Conservation (phyloP, 2,329 filamentous ascomycete species). For the Ophiostoma novo-ulmi region DNA sequence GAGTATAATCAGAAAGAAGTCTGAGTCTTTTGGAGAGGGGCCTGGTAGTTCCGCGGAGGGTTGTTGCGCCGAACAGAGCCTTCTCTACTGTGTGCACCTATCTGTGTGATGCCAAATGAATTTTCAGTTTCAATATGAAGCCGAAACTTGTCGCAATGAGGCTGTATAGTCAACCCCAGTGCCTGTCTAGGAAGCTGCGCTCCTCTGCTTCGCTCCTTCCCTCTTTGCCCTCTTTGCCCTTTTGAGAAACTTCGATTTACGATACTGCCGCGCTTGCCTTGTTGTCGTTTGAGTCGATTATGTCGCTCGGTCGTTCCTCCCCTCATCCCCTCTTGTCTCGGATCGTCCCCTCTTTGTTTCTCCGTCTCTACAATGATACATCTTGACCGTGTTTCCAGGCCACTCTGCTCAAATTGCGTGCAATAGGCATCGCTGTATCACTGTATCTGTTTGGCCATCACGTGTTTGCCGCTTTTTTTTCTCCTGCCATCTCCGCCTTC, state of each 20-base stretch:
- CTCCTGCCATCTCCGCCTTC: neutral
- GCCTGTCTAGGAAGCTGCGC: neutral
- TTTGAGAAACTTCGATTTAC: neutral
- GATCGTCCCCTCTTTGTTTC: slow-evolving; percentile 5
- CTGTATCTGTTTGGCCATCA: neutral
- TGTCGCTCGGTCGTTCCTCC: neutral
- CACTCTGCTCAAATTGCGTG: neutral
- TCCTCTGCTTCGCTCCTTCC: neutral
- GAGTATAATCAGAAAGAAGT: too few relatives aligned
- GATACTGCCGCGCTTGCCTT: neutral
- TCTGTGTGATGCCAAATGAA: neutral
- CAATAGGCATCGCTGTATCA: neutral
- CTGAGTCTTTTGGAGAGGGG: neutral
- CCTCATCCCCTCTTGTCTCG: neutral
- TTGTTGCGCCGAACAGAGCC: slow-evolving; percentile 10
- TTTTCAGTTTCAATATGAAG: neutral
- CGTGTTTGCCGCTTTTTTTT: neutral
- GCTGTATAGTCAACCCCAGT: neutral
- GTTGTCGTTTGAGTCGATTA: neutral
- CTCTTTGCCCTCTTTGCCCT: too few relatives aligned
- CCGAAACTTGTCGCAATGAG: neutral
- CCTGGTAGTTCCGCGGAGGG: neutral
- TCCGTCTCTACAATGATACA: neutral
- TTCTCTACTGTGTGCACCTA: neutral
- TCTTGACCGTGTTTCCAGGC: neutral